A percentile compares a stretch with the other conserved stretches of the same genome.
phyloP scores from a whole-genome alignment of 2,329 filamentous ascomycete species.

The Apiospora malaysiana region DNA sequence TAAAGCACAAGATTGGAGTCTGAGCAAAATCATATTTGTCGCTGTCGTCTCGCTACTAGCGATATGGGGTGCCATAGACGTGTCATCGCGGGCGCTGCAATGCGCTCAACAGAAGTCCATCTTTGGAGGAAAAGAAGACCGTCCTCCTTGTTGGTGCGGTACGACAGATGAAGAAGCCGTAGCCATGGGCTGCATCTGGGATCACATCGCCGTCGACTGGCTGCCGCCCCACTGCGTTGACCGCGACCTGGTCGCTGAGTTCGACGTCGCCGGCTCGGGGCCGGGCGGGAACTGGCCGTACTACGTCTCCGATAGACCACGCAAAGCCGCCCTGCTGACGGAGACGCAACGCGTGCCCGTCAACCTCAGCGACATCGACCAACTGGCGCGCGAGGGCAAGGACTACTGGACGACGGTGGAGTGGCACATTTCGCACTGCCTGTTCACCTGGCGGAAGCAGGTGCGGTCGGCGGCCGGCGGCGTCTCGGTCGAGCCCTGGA shows the following conservation, averaged over 20 bases:
- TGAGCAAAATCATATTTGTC: background rate
- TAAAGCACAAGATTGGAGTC: background rate
- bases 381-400: background rate
- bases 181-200: slow-evolving; percentile 17
- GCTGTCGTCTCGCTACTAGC: background rate
- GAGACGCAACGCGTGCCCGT: background rate
- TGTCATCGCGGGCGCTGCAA: background rate
- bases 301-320: background rate
- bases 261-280: background rate
- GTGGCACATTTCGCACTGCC: slow-evolving; percentile 1
- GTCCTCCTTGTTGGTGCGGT: slow-evolving; percentile 11
- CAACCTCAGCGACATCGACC: slow-evolving; percentile 6
- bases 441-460: slow-evolving; percentile 11
- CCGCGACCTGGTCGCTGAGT: background rate
- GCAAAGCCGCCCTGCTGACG: background rate
- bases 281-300: background rate
- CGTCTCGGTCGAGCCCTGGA: slow-evolving; percentile 17
- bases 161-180: background rate
- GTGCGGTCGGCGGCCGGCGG: background rate
- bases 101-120: background rate
- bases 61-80: background rate
- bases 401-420: slow-evolving; percentile 11
- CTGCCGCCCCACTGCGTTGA: slow-evolving; percentile 1
- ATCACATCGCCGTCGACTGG: slow-evolving; percentile 20
- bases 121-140: background rate